Conservation (phyloP, 2,329 filamentous ascomycete species). For the Lachnellula occidentalis region DNA sequence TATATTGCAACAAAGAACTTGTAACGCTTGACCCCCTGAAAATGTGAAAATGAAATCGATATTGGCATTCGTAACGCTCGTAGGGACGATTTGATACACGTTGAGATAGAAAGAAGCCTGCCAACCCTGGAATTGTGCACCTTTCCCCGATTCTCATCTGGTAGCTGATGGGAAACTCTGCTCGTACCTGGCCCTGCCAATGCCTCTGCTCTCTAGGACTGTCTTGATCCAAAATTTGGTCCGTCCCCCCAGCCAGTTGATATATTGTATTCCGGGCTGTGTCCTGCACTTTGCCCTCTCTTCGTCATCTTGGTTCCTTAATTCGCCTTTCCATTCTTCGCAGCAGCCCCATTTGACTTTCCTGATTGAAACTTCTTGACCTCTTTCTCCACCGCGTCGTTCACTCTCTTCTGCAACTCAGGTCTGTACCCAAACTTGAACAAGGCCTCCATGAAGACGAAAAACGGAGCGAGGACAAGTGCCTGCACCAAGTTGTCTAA, state of each 20-base stretch:
- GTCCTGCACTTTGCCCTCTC: not conserved
- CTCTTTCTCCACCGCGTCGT: slow-evolving; percentile 69
- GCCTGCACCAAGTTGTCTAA: slow-evolving; percentile 91
- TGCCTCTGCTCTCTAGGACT: no score
- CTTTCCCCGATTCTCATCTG: not conserved
- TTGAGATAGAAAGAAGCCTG: not conserved
- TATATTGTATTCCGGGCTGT: no score
- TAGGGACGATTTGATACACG: not conserved
- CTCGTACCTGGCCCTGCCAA: no score
- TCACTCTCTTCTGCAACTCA: slow-evolving; percentile 76
- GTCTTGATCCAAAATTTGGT: no score
- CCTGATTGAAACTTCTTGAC: slow-evolving; percentile 65
- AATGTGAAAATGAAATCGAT: not conserved
- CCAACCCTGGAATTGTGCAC: not conserved
- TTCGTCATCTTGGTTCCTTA: slow-evolving; percentile 8
- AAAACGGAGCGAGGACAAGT: slow-evolving; percentile 87
- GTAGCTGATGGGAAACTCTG: not conserved
- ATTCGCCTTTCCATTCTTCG: slow-evolving; percentile 47
- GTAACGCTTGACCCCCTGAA: no score
- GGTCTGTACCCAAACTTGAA: slow-evolving; percentile 88
- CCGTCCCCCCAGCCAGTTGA: no score
- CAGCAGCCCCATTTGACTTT: slow-evolving; percentile 38
- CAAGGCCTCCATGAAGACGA: slow-evolving; percentile 92
- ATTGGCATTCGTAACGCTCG: not conserved
- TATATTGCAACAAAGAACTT: no score